phyloP scores from a whole-genome alignment of 106 monocot species.

The Apostasia ramifera region DNA sequence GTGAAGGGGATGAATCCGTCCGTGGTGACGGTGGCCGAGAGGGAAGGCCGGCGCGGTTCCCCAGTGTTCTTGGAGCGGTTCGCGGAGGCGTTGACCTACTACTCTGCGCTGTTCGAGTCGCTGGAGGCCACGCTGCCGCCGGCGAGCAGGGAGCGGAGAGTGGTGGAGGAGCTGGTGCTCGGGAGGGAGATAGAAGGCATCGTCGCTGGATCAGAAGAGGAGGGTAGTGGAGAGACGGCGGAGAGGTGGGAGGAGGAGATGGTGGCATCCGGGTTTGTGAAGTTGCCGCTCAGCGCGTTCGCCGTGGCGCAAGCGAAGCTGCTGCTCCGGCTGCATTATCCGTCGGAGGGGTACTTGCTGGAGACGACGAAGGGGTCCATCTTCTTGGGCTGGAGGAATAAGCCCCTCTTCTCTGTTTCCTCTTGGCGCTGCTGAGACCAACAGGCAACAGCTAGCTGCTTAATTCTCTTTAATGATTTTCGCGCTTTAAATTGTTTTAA shows the following conservation, averaged over 20 bases:
- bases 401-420: conserved; percentile 77
- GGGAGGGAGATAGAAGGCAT: conserved; percentile 36
- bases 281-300: conserved; percentile 35
- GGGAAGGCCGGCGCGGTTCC: conserved; percentile 28
- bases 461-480: too few species aligned
- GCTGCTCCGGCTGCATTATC: conserved; percentile 71
- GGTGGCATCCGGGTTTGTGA: conserved; percentile 33
- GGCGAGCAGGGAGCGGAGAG: conserved; percentile 20
- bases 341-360: conserved; percentile 69
- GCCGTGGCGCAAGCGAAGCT: conserved; percentile 64
- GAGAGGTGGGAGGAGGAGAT: conserved; percentile 51
- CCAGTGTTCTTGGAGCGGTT: conserved; percentile 31
- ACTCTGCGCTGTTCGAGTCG: conserved; percentile 48
- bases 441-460: too few species aligned
- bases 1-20: conserved; percentile 31
- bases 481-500: too few species aligned
- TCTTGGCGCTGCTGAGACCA: conserved; percentile 48
- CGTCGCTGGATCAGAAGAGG: conserved; percentile 13
- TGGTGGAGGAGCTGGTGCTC: conserved; percentile 38
- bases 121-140: conserved; percentile 48
- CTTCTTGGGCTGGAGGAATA: conserved; percentile 75
- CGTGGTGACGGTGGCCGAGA: conserved; percentile 39
- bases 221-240: conserved; percentile 28
- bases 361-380: conserved; percentile 38
- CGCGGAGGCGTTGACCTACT: conserved; percentile 35